Percentiles rank a stretch among this genome's conserved stretches.
Evolutionary conservation across 2,329 filamentous ascomycete genomes (phyloP).

Genomic region (Colletotrichum cereale): DNA sequence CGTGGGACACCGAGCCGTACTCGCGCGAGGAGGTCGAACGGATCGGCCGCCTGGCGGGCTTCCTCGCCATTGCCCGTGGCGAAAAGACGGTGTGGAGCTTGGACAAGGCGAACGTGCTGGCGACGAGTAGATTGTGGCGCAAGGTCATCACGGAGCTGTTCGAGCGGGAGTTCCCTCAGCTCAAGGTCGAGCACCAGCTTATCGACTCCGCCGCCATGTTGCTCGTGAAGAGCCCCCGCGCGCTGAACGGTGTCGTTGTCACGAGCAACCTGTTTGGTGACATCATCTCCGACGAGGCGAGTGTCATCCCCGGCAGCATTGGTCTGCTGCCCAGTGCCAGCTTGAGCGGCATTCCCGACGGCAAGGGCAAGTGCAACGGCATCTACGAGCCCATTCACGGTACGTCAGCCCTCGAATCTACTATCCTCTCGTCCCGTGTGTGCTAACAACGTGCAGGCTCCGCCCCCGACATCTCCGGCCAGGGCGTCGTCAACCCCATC

Average conservation of each 20-base stretch:
- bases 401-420: slow-evolving; percentile 52
- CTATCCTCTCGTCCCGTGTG: no score
- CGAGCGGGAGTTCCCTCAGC: slow-evolving; percentile 87
- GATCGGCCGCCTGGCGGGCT: slow-evolving; percentile 83
- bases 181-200: slow-evolving; percentile 88
- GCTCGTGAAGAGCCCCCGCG: slow-evolving; percentile 92
- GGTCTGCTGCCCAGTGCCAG: slow-evolving; percentile 90
- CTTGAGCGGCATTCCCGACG: slow-evolving; percentile 87
- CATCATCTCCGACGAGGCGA: slow-evolving; percentile 95
- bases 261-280: slow-evolving; percentile 97
- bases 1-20: slow-evolving; percentile 90
- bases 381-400: slow-evolving; percentile 99
- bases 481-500: slow-evolving; percentile 87
- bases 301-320: slow-evolving; percentile 91
- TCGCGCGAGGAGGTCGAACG: slow-evolving; percentile 88
- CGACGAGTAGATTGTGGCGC: slow-evolving; percentile 89
- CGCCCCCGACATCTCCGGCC: slow-evolving; percentile 92
- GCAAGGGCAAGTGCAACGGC: slow-evolving; percentile 86
- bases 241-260: slow-evolving; percentile 90
- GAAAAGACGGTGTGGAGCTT: slow-evolving; percentile 81
- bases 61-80: slow-evolving; percentile 81
- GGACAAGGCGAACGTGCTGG: slow-evolving; percentile 97
- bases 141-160: slow-evolving; percentile 89
- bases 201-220: slow-evolving; percentile 98
- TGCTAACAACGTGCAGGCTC: slow-evolving; percentile 68